Evolutionary conservation across 2,329 filamentous ascomycete genomes (phyloP).

Genomic region (Mycocentrospora acerina): DNA sequence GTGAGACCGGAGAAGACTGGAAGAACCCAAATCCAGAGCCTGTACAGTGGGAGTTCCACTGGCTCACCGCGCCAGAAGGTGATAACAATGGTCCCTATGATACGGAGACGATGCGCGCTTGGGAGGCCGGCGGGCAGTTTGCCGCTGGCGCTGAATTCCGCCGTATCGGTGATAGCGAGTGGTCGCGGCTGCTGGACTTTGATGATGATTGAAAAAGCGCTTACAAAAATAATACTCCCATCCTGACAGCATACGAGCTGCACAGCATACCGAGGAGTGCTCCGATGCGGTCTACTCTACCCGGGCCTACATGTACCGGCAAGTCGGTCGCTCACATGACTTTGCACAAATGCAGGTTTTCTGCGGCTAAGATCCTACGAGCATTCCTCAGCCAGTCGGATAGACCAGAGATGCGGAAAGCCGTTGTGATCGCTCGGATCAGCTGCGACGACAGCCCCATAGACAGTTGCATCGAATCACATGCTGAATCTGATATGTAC

Average conservation of each 20-base stretch:
- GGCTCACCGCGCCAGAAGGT: slow-evolving; percentile 84
- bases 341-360: not conserved
- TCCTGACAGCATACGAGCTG: not conserved
- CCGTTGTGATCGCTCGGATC: slow-evolving; percentile 21
- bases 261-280: not conserved
- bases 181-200: slow-evolving; percentile 46
- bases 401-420: slow-evolving; percentile 21
- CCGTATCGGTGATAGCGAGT: slow-evolving; percentile 44
- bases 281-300: no score
- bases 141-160: slow-evolving; percentile 73
- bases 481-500: slow-evolving; percentile 9
- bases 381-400: slow-evolving; percentile 30
- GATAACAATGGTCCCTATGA: slow-evolving; percentile 86
- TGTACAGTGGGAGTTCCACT: slow-evolving; percentile 83
- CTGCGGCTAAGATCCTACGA: no score
- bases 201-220: slow-evolving; percentile 18
- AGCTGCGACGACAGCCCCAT: slow-evolving; percentile 14
- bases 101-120: slow-evolving; percentile 79
- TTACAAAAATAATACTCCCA: no score
- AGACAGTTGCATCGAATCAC: slow-evolving; percentile 17
- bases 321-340: no score
- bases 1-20: slow-evolving; percentile 89
- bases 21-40: slow-evolving; percentile 51
- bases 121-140: slow-evolving; percentile 92
- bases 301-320: no score